Evolutionary conservation across 1,139 yeast genomes (phyloP), one percentile per base, ranked within the genome.

Genomic region (Blastobotrys serpentis): DNA sequence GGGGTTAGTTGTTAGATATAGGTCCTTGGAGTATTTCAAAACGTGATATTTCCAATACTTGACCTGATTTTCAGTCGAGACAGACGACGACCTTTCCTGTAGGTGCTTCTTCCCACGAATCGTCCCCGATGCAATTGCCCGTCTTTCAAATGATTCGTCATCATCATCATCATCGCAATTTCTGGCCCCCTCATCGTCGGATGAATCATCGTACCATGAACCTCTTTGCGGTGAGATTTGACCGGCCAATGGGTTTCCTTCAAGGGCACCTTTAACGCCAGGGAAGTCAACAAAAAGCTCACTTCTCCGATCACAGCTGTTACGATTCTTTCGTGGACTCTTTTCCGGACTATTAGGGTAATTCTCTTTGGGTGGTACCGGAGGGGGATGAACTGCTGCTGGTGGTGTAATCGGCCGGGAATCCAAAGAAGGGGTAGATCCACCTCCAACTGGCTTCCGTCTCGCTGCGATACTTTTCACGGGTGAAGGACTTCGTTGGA

Each of bases 1-100:
- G 1, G 66, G 66, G 40, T 58, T 62, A 10, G 66, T 62, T 2
- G 65, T 60, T 52, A 62, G 42, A 45, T 62, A 62, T 37, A 62
- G 44, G 46, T 62, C 66, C 42, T 59, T 59, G 34, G 63, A 53
- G 46, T 59, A 61, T 45, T 62, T 62, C 43, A 61, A 54, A 38
- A 60, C 57, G 44, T 61, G 62, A 47, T 62, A 62, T 41, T 58
- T 59, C 62, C 62, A 62, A 46, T 52, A 56, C 26, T 36, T 41
- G 14, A 41, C 33, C 5, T 19, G 38, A 14, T 18, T 30, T 13
- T 33, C 14, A 11, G 18, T n/a, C n/a, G n/a, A n/a, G n/a, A n/a
- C n/a, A n/a, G n/a, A 25, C 32, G 11, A 14, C n/a, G 13, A 18
- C 10, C 23, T 19, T 8, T 34, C 39, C 16, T 19, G 8, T n/a